These are phyloP conservation scores for Globisporangium iwayamae DNA, from an alignment of 352 stramenopile species.

Conservation along the genomic window DNA sequence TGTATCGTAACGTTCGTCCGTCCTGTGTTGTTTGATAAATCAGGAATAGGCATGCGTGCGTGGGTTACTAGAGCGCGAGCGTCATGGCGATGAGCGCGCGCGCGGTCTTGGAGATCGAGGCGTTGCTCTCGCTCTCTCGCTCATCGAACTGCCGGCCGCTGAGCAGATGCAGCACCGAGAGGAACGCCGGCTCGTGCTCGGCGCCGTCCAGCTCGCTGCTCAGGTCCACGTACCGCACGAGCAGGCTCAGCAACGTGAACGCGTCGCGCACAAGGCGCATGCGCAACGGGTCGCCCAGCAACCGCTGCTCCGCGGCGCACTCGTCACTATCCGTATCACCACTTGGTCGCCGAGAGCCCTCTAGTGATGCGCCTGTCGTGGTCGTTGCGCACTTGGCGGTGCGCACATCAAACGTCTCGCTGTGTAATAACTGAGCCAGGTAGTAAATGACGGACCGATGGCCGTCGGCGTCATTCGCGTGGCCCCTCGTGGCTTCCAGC, in stretches of 20 bases:
- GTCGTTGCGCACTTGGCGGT: constrained; percentile 19
- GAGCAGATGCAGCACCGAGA: constrained; percentile 50
- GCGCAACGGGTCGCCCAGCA: constrained; percentile 28
- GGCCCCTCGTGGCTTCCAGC: constrained; percentile 60
- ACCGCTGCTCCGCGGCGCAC: constrained; percentile 11
- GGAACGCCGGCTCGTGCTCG: constrained; percentile 53
- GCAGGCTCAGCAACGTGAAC: constrained; percentile 52
- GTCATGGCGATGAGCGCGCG: constrained; percentile 30
- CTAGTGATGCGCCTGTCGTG: background rate
- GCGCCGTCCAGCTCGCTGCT: constrained; percentile 41
- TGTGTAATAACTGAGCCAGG: constrained; percentile 51
- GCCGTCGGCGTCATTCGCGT: constrained; percentile 39
- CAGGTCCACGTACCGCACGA: constrained; percentile 71
- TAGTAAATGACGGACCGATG: constrained; percentile 64
- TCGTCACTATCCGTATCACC: constrained; percentile 7
- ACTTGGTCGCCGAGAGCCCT: no score
- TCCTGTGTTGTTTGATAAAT: background rate
- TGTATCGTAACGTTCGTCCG: background rate
- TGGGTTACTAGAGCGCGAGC: background rate
- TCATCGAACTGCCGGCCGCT: constrained; percentile 27
- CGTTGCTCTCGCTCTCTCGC: constrained; percentile 25
- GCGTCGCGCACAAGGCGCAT: constrained; percentile 48
- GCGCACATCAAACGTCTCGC: constrained; percentile 53
- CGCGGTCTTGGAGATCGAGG: constrained; percentile 49
- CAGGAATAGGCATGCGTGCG: background rate